Evolutionary conservation across 2,329 filamentous ascomycete genomes (phyloP).

Genomic region (Beauveria sp.): DNA sequence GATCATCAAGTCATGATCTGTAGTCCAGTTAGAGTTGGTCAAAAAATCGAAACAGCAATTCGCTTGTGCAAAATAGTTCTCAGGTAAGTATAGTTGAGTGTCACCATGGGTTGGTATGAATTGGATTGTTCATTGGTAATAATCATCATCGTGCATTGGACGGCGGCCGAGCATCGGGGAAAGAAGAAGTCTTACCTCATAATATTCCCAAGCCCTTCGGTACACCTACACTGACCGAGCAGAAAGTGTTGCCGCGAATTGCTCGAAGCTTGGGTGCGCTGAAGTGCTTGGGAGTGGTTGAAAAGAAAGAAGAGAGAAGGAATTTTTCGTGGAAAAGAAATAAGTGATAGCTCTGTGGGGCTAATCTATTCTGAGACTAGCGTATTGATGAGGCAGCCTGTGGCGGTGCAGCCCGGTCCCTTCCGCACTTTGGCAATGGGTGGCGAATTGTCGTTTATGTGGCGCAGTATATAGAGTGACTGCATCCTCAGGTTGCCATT

Average conservation of each 20-base stretch:
- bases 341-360: slow-evolving; percentile 9
- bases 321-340: slow-evolving; percentile 5
- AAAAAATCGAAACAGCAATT: slow-evolving; percentile 8
- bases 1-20: slow-evolving; percentile 9
- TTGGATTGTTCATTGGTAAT: slow-evolving; percentile 51
- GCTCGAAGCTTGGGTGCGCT: slow-evolving; percentile 1
- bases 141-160: slow-evolving; percentile 29
- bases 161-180: not conserved
- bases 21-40: slow-evolving; percentile 15
- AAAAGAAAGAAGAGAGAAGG: slow-evolving; percentile 12
- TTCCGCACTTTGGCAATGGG: slow-evolving; percentile 16
- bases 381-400: slow-evolving; percentile 18
- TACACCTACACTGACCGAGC: not conserved
- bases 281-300: slow-evolving; percentile 13
- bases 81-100: slow-evolving; percentile 42
- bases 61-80: slow-evolving; percentile 25
- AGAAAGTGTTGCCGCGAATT: not conserved
- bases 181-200: slow-evolving; percentile 4
- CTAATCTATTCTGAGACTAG: slow-evolving; percentile 20
- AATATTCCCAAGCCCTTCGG: not conserved
- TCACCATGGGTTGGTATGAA: slow-evolving; percentile 53
- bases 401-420: slow-evolving; percentile 28
- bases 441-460: slow-evolving; percentile 19
- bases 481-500: slow-evolving; percentile 10
- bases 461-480: slow-evolving; percentile 14